Base-by-base conservation (phyloP, 2,329 filamentous ascomycete species). In the Thyridium curvatum region DNA sequence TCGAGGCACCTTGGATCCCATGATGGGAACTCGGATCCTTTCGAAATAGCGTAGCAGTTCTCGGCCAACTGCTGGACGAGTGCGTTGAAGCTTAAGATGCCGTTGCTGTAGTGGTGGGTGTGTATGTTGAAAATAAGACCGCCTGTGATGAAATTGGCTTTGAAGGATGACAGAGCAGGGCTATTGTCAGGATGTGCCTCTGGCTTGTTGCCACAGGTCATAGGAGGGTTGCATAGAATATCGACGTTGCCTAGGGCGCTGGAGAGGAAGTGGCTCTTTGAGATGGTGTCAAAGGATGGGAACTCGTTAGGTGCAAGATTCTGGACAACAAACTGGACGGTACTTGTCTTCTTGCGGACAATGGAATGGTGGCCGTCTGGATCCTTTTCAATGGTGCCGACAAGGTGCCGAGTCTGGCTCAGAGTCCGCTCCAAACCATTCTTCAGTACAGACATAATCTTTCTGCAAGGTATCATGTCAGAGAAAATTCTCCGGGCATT, bases 71-170 rank as follows among this genome's bases (percentile, higher is more conserved):
- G 61, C 9, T 56, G 53, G 0, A 49, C 46, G 9, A 62, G 53
- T 3, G 53, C 51, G 0, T 53, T 48, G 59, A 60, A 65, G 2
- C 60, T 61, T 54, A 63, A 61, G 0, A 64, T 47, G 40, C 67
- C 63, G 36, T 59, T 61, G 15, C 58, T 47, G 31, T 61, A 68
- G 39, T 68, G 64, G 32, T 68, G 64, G 37, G 54, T 49, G 18
- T 68, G 62, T 34, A 61, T 62, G 16, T 53, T 62, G 38, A 68
- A 55, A 6, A 68, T 53, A 1, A 66, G 39, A 0, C 65, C 65
- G 7, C 63, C 63, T 0, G 47, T 52, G 6, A 66, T 46, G 18
- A 68, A 60, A 41, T 59, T 68, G 1, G 56, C 55, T 31, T 65
- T 56, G 44, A 60, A 68, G 0, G 53, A 60, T 0, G 62, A 52